Evolutionary conservation across 371 early-diverging fungal species (phyloP).

Genomic region (Lichtheimia hyalospora): DNA sequence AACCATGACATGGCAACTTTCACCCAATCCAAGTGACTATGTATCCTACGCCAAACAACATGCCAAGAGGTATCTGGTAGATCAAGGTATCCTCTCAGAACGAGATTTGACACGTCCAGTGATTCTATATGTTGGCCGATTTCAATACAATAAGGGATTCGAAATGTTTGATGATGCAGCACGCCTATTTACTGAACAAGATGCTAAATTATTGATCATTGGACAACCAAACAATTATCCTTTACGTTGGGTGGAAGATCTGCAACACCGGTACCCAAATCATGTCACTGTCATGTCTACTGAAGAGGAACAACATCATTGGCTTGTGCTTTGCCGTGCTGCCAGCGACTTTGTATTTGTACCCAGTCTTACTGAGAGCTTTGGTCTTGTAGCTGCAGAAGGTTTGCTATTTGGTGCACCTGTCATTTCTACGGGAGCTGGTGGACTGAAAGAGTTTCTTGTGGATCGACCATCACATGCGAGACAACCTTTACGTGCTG

Average conservation of each 20-base stretch:
- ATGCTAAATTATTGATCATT: conserved; percentile 58
- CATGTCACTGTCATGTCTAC: conserved; percentile 47
- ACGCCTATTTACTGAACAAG: conserved; percentile 35
- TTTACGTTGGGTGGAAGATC: conserved; percentile 36
- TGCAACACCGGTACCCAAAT: conserved; percentile 42
- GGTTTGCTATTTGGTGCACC: conserved; percentile 62
- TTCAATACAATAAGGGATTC: conserved; percentile 52
- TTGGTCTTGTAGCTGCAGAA: conserved; percentile 55
- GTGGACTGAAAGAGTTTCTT: conserved; percentile 54
- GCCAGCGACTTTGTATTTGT: conserved; percentile 63
- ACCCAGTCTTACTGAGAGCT: conserved; percentile 51
- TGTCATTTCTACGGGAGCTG: conserved; percentile 56
- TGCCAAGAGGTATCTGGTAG: conserved; percentile 49
- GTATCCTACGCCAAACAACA: conserved; percentile 48
- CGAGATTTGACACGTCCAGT: conserved; percentile 51
- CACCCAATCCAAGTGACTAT: conserved; percentile 30
- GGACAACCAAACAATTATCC: conserved; percentile 57
- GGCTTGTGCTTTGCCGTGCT: conserved; percentile 52
- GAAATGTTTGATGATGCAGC: conserved; percentile 46
- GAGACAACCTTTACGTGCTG: neutral
- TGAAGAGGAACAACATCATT: conserved; percentile 47
- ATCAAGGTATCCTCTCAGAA: conserved; percentile 37
- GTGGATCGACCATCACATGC: conserved; percentile 25
- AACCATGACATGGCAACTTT: conserved; percentile 23
- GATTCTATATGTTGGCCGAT: conserved; percentile 54